Evolutionary conservation across 1,284 basidiomycete species (phyloP).

Genomic region (Pseudozyma pruni): DNA sequence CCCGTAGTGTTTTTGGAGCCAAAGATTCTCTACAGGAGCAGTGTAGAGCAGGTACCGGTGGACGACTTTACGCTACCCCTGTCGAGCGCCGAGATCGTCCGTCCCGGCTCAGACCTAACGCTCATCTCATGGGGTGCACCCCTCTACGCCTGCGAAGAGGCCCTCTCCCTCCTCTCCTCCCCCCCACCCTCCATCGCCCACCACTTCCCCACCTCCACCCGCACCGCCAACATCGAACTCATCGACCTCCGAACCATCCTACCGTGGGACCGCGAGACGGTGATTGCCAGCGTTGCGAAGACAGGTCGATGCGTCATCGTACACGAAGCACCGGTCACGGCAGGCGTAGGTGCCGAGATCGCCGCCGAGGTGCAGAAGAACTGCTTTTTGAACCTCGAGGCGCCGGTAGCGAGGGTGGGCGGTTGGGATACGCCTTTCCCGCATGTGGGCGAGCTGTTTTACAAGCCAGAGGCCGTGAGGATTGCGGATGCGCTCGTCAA

Average conservation of each 20-base stretch:
- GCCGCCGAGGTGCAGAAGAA: slow-evolving; percentile 54
- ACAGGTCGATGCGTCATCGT: slow-evolving; percentile 61
- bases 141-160: slow-evolving; percentile 86
- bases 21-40: slow-evolving; percentile 85
- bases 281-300: slow-evolving; percentile 49
- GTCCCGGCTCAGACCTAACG: slow-evolving; percentile 82
- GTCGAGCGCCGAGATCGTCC: slow-evolving; percentile 79
- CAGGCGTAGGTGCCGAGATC: slow-evolving; percentile 58
- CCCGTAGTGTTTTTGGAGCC: slow-evolving; percentile 95
- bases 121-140: slow-evolving; percentile 91
- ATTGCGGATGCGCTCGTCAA: slow-evolving; percentile 53
- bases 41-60: slow-evolving; percentile 90
- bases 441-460: slow-evolving; percentile 55
- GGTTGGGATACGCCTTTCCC: slow-evolving; percentile 61
- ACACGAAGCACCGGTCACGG: slow-evolving; percentile 61
- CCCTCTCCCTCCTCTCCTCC: slow-evolving; percentile 75
- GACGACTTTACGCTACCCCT: slow-evolving; percentile 87
- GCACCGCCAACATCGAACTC: slow-evolving; percentile 81
- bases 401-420: slow-evolving; percentile 46
- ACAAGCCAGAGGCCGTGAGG: slow-evolving; percentile 55
- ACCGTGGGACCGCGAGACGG: slow-evolving; percentile 83
- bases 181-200: slow-evolving; percentile 77
- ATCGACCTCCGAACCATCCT: slow-evolving; percentile 90
- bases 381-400: slow-evolving; percentile 59
- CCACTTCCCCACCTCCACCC: slow-evolving; percentile 77